Conservation (phyloP, 2,329 filamentous ascomycete genomes). For the Neofusicoccum cordaticola region DNA sequence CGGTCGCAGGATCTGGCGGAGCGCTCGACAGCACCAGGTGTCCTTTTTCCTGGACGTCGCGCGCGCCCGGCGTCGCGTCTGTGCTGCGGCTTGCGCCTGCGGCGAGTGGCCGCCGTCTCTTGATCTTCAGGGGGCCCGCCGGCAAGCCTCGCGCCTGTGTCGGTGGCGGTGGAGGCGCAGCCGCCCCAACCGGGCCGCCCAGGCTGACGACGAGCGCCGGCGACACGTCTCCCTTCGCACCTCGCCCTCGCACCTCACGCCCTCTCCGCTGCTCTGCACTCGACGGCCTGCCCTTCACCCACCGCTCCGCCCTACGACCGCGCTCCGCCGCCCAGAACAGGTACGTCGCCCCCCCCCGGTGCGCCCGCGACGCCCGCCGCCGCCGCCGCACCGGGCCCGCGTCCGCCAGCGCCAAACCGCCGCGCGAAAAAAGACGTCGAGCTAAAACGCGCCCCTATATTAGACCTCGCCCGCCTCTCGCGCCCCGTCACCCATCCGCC, state of each 20-base stretch:
- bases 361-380: neutral
- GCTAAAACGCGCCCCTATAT: neutral
- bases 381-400: neutral
- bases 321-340: too few species aligned
- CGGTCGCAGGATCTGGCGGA: neutral
- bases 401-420: neutral
- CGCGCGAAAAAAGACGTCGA: neutral
- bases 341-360: neutral
- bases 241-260: neutral
- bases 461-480: neutral
- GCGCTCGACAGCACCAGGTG: neutral
- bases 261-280: too few species aligned
- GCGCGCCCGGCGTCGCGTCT: neutral
- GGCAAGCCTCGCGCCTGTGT: neutral
- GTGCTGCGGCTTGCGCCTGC: neutral
- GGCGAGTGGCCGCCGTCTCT: neutral
- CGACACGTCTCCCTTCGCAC: neutral
- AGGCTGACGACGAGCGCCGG: neutral
- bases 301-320: neutral
- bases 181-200: too few species aligned
- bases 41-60: neutral
- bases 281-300: neutral
- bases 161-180: too few species aligned
- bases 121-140: slow-evolving; percentile 6
- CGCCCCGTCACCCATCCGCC: neutral